Evolutionary conservation across 495 filamentous ascomycete species (phyloP).

Genomic region (Glutinoglossum americanum): DNA sequence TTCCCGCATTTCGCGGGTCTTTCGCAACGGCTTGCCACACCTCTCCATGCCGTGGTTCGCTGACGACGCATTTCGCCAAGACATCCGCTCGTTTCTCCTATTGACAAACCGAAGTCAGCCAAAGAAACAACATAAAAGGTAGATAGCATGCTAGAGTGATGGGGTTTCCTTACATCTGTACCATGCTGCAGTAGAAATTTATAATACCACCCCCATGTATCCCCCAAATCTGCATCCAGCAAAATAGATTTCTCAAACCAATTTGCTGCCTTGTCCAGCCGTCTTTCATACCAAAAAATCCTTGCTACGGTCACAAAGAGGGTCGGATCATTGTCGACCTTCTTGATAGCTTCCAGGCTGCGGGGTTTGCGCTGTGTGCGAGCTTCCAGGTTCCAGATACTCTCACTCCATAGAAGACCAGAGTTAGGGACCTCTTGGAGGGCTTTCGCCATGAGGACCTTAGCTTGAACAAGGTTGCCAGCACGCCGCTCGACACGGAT

Average conservation of each 20-base stretch:
- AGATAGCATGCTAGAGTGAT: neutral
- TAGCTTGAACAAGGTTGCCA: slow-evolving; percentile 61
- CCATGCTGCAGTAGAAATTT: slow-evolving; percentile 84
- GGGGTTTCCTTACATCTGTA: slow-evolving; percentile 30
- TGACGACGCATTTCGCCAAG: slow-evolving; percentile 46
- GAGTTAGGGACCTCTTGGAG: slow-evolving; percentile 76
- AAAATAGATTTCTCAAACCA: slow-evolving; percentile 95
- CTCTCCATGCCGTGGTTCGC: slow-evolving; percentile 82
- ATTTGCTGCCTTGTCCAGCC: slow-evolving; percentile 72
- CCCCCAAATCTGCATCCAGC: slow-evolving; percentile 64
- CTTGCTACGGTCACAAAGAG: slow-evolving; percentile 59
- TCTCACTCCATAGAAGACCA: slow-evolving; percentile 82
- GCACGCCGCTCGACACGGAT: slow-evolving; percentile 84
- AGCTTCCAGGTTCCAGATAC: slow-evolving; percentile 79
- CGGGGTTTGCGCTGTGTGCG: slow-evolving; percentile 81
- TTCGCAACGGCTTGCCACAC: slow-evolving; percentile 74
- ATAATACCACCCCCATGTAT: slow-evolving; percentile 97
- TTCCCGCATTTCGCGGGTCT: slow-evolving; percentile 56
- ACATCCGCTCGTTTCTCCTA: slow-evolving; percentile 72
- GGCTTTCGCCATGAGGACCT: slow-evolving; percentile 77
- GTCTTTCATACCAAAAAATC: slow-evolving; percentile 59
- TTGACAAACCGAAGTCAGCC: neutral
- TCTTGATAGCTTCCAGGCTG: slow-evolving; percentile 83
- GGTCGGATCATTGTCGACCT: slow-evolving; percentile 76
- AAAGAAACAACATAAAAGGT: neutral